These are phyloP conservation scores for Lactarius akahatsu DNA, from an alignment of 768 basidiomycete genomes.

Conservation along the genomic window DNA sequence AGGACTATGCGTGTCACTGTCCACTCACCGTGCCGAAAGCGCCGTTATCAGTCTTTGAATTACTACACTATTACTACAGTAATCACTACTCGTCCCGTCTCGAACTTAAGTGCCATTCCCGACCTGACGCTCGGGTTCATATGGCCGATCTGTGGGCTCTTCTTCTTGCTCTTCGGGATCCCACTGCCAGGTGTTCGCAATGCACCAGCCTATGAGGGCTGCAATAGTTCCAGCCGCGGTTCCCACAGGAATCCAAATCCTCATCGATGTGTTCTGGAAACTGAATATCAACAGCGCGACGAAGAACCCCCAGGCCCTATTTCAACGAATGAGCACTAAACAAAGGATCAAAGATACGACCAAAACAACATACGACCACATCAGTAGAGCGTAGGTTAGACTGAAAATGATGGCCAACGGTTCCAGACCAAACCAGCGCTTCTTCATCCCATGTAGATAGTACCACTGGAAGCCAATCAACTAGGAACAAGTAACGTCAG, in stretches of 20 bases:
- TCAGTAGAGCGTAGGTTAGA: slow-evolving; percentile 53
- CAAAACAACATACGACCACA: slow-evolving; percentile 53
- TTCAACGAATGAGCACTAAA: neutral
- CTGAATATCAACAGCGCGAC: slow-evolving; percentile 35
- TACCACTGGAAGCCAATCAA: slow-evolving; percentile 27
- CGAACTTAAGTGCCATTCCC: neutral
- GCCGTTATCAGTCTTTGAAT: no score
- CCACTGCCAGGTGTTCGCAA: slow-evolving; percentile 7
- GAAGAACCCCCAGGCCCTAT: slow-evolving; percentile 43
- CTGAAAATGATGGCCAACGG: slow-evolving; percentile 53
- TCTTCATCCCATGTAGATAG: slow-evolving; percentile 32
- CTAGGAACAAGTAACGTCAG: slow-evolving; percentile 9
- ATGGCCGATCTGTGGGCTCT: neutral
- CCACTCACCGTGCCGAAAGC: neutral
- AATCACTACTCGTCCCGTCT: neutral
- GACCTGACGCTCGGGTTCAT: neutral
- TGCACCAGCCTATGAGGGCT: slow-evolving; percentile 12
- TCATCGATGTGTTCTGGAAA: neutral
- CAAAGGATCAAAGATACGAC: neutral
- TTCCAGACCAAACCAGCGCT: slow-evolving; percentile 44
- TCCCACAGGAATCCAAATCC: slow-evolving; percentile 8
- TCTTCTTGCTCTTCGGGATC: slow-evolving; percentile 1
- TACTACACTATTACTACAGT: no score
- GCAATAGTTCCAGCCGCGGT: neutral
- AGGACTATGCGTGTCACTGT: neutral